A percentile compares a stretch with the other conserved stretches of the same genome.
phyloP scores from a whole-genome alignment of 148 eudicot species.

The Amaranthus palmeri region DNA sequence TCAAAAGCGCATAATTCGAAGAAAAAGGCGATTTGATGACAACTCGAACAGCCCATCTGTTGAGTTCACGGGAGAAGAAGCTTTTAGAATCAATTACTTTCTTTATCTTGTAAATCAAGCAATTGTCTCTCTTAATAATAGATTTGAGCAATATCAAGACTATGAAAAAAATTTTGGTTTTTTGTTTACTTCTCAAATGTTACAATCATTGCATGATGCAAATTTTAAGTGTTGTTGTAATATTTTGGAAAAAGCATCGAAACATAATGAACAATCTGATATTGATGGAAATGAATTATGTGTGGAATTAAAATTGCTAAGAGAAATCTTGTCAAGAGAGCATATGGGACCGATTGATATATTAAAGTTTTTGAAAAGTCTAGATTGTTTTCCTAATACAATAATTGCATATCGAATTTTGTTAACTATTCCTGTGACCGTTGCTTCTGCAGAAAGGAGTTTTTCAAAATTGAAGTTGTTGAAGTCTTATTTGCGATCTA shows the following conservation, averaged over 20 bases:
- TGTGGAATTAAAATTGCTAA: no score
- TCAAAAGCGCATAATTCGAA: constrained; percentile 9
- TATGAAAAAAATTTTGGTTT: constrained; percentile 21
- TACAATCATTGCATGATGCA: constrained; percentile 11
- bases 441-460: no score
- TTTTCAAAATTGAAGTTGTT: no score
- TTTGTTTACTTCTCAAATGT: constrained; percentile 6
- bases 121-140: neutral
- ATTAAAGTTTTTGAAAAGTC: no score
- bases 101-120: constrained; percentile 26
- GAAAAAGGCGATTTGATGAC: constrained; percentile 19
- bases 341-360: no score
- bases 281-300: constrained; percentile 1
- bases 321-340: no score
- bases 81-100: constrained; percentile 22
- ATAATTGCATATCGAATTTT: no score
- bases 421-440: no score
- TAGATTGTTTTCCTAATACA: neutral
- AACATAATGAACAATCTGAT: constrained; percentile 14
- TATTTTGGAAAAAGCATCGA: constrained; percentile 17
- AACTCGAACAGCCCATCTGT: neutral
- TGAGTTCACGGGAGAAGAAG: constrained; percentile 7
- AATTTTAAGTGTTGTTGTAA: constrained; percentile 21
- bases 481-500: no score
- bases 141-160: constrained; percentile 18